These are phyloP conservation scores for Antarctomyces pellizariae DNA, from an alignment of 495 filamentous ascomycete genomes.

Conservation along the genomic window DNA sequence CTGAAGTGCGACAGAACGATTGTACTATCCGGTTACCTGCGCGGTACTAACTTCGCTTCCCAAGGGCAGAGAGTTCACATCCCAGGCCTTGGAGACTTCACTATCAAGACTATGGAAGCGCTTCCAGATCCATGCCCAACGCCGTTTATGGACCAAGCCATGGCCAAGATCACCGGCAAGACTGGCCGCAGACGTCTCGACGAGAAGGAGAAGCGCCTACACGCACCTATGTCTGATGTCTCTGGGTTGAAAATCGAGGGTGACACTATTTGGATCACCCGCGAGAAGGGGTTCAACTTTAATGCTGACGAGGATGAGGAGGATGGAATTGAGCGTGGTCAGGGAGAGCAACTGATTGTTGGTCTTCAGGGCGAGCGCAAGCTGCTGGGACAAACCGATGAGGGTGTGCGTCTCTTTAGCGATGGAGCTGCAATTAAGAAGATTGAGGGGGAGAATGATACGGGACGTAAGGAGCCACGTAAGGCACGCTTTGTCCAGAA, in stretches of 20 bases:
- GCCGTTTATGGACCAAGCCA: conserved; percentile 64
- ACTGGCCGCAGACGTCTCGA: conserved; percentile 49
- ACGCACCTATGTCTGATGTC: conserved; percentile 94
- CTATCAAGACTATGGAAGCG: conserved; percentile 59
- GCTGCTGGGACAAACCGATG: conserved; percentile 58
- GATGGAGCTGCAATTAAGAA: conserved; percentile 45
- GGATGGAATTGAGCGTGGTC: conserved; percentile 43
- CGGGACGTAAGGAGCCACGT: conserved; percentile 48
- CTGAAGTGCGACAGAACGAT: conserved; percentile 74
- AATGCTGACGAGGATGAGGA: conserved; percentile 46
- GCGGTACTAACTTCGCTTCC: conserved; percentile 86
- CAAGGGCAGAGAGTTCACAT: conserved; percentile 77
- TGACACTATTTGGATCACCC: conserved; percentile 32
- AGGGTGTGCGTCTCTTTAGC: conserved; percentile 63
- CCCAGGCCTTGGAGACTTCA: conserved; percentile 82
- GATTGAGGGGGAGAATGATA: conserved; percentile 33
- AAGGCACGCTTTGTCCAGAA: conserved; percentile 38
- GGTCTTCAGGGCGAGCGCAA: conserved; percentile 63
- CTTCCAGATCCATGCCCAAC: conserved; percentile 92
- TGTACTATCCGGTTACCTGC: conserved; percentile 77
- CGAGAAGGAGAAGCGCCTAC: conserved; percentile 87
- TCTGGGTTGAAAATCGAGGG: conserved; percentile 56
- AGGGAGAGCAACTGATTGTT: conserved; percentile 85
- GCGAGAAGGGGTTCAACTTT: conserved; percentile 45
- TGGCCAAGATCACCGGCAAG: conserved; percentile 64